Base-by-base conservation (phyloP, 2,329 filamentous ascomycete species). In the Calonectria hawksworthii region DNA sequence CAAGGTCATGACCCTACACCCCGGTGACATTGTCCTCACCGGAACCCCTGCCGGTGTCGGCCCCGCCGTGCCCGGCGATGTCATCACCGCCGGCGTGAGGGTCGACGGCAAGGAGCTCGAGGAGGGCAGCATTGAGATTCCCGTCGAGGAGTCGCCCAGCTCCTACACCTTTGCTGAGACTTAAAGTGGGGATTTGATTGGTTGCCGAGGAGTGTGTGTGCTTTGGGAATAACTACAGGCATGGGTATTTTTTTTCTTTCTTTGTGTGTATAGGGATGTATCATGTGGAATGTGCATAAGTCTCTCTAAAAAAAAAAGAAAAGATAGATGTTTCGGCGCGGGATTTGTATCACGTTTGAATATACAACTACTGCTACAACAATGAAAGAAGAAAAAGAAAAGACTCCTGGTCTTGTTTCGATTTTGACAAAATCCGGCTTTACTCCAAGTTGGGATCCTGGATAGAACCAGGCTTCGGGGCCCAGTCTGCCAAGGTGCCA, bases 1-100 rank as follows among this genome's bases (percentile, higher is more conserved):
- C 78, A 93, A 93, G 84, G 96, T 99, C 73, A 98, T 99, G 96
- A 96, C 95, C 11, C 89, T 99, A 74, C 94, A 98, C 86, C 92
- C 94, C 82, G 97, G 96, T 64, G 97, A 99, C 85, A 93, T 99
- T 82, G 92, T 99, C 64, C 87, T 99, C 80, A 99, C 97, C n/a
- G 97, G 97, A 23, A 99, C 97, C 66, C 97, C 97, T 65, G 98
- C 98, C 87, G 97, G 97, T 16, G 97, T 99, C 2, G 97, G 97
- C 1, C 90, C 93, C 26, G 96, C 98, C 2, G 92, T 93, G 74
- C 92, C 94, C 1, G 97, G 97, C 3, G 96, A 99, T 86, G 89
- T 96, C 38, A 95, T 99, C 90, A 93, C 90, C 77, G 96, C 95
- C 32, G 96, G 96, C 5, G 89, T 99, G 79, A 93, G 92, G 83